Evolutionary conservation across 495 filamentous ascomycete species (phyloP).

Genomic region (Trichoderma reesei): DNA sequence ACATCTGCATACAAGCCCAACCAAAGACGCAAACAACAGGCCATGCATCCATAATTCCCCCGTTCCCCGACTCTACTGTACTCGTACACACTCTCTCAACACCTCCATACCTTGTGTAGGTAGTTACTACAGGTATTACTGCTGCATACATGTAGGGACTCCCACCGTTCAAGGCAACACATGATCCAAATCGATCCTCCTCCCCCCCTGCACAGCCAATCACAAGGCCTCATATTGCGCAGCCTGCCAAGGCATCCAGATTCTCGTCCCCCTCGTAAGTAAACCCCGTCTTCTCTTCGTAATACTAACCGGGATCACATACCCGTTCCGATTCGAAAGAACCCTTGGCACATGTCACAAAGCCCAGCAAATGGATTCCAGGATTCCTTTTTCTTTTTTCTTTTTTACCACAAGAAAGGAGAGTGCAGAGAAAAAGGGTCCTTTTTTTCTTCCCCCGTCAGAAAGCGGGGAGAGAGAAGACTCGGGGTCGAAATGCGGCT

Average conservation of each 20-base stretch:
- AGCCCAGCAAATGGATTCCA: not conserved
- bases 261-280: not conserved
- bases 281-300: no score
- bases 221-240: not conserved
- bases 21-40: not conserved
- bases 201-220: no score
- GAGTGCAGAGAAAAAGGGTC: not conserved
- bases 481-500: constrained; percentile 1
- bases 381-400: no score
- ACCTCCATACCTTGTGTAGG: no score
- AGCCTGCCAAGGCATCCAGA: constrained; percentile 5
- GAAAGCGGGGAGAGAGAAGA: not conserved
- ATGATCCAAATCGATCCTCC: no score
- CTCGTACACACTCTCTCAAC: no score
- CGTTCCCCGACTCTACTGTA: not conserved
- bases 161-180: not conserved
- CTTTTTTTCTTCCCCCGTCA: no score
- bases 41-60: not conserved
- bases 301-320: no score
- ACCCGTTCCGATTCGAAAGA: no score
- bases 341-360: not conserved
- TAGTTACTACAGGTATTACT: not conserved
- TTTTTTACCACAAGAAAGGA: no score
- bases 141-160: not conserved
- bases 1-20: constrained; percentile 4